Evolutionary conservation across 2,329 filamentous ascomycete genomes (phyloP).

Genomic region (Diplodia mutila): DNA sequence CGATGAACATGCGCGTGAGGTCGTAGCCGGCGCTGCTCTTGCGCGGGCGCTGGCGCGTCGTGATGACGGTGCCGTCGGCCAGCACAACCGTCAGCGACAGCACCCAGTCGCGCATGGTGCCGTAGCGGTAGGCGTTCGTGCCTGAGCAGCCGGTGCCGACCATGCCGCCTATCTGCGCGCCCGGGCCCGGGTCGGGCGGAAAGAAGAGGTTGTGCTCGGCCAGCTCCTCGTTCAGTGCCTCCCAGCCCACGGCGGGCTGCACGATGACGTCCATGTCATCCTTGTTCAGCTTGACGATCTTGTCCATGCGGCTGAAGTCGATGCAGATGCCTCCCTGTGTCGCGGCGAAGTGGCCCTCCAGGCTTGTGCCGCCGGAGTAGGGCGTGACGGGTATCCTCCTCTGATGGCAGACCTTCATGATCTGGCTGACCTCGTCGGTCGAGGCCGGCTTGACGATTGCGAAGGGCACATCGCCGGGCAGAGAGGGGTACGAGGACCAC

Average conservation of each 20-base stretch:
- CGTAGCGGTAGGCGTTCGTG: slow-evolving; percentile 90
- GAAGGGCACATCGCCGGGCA: slow-evolving; percentile 51
- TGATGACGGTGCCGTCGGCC: slow-evolving; percentile 87
- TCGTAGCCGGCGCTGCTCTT: slow-evolving; percentile 94
- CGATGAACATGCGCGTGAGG: slow-evolving; percentile 85
- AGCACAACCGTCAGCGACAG: slow-evolving; percentile 83
- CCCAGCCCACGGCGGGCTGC: slow-evolving; percentile 78
- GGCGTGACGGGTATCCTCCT: slow-evolving; percentile 82
- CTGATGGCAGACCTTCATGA: slow-evolving; percentile 87
- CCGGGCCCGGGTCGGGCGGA: slow-evolving; percentile 87
- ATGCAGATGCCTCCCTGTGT: slow-evolving; percentile 83
- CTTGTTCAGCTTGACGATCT: slow-evolving; percentile 75
- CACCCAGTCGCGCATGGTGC: slow-evolving; percentile 95
- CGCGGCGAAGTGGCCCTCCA: slow-evolving; percentile 86
- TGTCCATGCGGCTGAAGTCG: slow-evolving; percentile 85
- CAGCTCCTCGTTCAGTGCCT: slow-evolving; percentile 78
- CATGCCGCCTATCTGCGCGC: slow-evolving; percentile 91
- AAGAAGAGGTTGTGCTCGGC: slow-evolving; percentile 78
- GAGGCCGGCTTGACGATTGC: slow-evolving; percentile 74
- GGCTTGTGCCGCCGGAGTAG: slow-evolving; percentile 84
- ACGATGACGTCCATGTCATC: slow-evolving; percentile 64
- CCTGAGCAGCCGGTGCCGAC: slow-evolving; percentile 76
- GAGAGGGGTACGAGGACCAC: slow-evolving; percentile 61
- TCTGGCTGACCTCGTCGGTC: slow-evolving; percentile 80
- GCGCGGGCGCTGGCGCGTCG: slow-evolving; percentile 82